phyloP scores from a whole-genome alignment of 78 protist genomes.

The Cyanophora paradoxa region DNA sequence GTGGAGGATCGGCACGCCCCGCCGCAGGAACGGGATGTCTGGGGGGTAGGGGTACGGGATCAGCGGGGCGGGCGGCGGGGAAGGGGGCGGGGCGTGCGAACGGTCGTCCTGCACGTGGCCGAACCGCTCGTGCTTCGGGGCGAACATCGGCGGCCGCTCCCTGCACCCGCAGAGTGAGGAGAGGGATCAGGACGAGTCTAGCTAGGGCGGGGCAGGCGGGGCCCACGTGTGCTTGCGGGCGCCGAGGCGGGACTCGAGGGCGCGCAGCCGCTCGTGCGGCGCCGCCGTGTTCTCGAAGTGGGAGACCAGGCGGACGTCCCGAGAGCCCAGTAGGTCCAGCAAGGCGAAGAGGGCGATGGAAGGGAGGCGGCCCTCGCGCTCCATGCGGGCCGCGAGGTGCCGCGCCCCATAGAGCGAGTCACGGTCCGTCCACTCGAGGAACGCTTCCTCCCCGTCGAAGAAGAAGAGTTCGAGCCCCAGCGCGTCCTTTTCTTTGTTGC shows the following conservation, averaged over 20 bases:
- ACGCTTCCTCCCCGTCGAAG: slow-evolving; percentile 66
- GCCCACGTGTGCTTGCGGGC: no score
- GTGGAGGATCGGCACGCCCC: slow-evolving; percentile 45
- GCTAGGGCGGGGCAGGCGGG: no score
- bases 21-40: slow-evolving; percentile 22
- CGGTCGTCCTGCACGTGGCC: neutral
- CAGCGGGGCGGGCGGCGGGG: neutral
- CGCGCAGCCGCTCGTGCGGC: neutral
- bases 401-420: slow-evolving; percentile 53
- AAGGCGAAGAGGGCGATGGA: slow-evolving; percentile 10
- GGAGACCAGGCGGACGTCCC: neutral
- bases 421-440: slow-evolving; percentile 35
- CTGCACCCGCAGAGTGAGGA: no score
- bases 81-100: neutral
- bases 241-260: neutral
- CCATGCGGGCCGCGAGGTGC: slow-evolving; percentile 22
- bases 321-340: slow-evolving; percentile 24
- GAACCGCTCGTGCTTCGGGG: no score
- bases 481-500: neutral
- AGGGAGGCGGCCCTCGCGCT: neutral
- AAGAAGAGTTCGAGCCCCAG: slow-evolving; percentile 18
- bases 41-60: neutral
- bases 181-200: no score
- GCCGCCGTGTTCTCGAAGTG: neutral
- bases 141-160: no score